Evolutionary conservation across 495 filamentous ascomycete genomes (phyloP).

Genomic region (Aspergillus ostianus): DNA sequence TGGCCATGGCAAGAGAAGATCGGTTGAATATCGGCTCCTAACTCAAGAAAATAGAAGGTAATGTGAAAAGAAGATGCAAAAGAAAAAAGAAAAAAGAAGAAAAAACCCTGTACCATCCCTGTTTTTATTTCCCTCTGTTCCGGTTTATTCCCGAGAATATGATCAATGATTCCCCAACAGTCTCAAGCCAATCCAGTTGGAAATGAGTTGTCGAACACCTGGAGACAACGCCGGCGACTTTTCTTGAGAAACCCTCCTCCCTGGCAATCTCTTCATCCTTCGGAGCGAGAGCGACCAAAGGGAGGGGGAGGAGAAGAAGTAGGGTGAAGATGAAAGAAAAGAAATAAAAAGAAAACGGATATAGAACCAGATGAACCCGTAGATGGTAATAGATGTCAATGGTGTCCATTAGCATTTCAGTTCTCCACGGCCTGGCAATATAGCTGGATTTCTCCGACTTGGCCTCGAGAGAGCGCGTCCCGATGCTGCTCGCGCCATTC

Average conservation of each 20-base stretch:
- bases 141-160: conserved; percentile 8
- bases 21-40: background rate
- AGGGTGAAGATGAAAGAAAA: conserved; percentile 1
- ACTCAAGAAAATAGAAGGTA: conserved; percentile 8
- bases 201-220: conserved; percentile 17
- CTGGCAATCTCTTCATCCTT: background rate
- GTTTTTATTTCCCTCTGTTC: conserved; percentile 13
- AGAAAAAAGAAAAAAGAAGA: conserved; percentile 17
- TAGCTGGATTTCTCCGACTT: conserved; percentile 83
- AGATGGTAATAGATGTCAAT: conserved; percentile 9
- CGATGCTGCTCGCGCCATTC: conserved; percentile 80
- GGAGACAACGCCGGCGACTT: conserved; percentile 16
- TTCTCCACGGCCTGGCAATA: conserved; percentile 57
- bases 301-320: conserved; percentile 2
- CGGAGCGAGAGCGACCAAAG: conserved; percentile 9
- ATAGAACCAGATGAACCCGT: conserved; percentile 1
- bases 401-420: conserved; percentile 14
- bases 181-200: conserved; percentile 36
- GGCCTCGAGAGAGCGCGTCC: conserved; percentile 58
- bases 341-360: conserved; percentile 11
- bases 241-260: background rate
- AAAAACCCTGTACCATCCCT: conserved; percentile 6
- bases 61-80: conserved; percentile 12
- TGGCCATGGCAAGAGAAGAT: background rate
- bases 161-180: conserved; percentile 23